Percentiles rank a stretch among this genome's conserved stretches.
phyloP scores from a whole-genome alignment of 2,329 filamentous ascomycete genomes.

The Neofusicoccum ribis region DNA sequence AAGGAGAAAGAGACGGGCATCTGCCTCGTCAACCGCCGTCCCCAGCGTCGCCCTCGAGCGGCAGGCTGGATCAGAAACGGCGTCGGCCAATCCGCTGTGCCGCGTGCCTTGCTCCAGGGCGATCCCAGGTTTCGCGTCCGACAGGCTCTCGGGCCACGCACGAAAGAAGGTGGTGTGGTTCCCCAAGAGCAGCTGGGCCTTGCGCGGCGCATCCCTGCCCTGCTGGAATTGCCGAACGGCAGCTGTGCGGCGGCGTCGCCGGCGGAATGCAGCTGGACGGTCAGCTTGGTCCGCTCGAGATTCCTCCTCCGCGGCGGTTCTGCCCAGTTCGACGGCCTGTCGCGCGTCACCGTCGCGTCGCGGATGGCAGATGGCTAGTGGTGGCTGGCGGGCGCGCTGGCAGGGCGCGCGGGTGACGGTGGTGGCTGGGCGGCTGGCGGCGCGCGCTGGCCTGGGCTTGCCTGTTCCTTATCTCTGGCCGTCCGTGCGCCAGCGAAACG shows the following conservation, averaged over 20 bases:
- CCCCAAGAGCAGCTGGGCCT: neutral
- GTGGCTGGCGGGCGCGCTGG: slow-evolving; percentile 9
- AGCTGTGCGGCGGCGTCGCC: neutral
- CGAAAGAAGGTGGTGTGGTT: neutral
- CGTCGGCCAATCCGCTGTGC: neutral
- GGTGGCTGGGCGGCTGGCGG: slow-evolving; percentile 10
- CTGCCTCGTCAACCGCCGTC: neutral
- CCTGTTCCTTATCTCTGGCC: slow-evolving; percentile 6
- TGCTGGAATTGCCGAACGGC: neutral
- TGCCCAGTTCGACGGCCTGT: neutral
- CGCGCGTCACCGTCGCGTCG: neutral
- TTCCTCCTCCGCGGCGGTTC: neutral
- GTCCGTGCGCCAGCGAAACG: neutral
- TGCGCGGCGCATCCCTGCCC: neutral
- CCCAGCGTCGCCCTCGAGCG: too few relatives aligned
- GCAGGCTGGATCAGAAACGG: neutral
- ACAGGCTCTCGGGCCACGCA: neutral
- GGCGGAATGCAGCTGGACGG: neutral
- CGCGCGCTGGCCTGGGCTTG: slow-evolving; percentile 5
- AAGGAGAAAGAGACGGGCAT: neutral
- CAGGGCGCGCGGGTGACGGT: neutral
- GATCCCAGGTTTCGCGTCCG: neutral
- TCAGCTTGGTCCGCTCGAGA: neutral
- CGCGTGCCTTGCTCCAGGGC: slow-evolving; percentile 13
- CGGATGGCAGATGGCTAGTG: neutral